Evolutionary conservation across 768 basidiomycete genomes (phyloP), one percentile per base, ranked within the genome.

Genomic region (Tylopilus plumbeoviolaceoides): DNA sequence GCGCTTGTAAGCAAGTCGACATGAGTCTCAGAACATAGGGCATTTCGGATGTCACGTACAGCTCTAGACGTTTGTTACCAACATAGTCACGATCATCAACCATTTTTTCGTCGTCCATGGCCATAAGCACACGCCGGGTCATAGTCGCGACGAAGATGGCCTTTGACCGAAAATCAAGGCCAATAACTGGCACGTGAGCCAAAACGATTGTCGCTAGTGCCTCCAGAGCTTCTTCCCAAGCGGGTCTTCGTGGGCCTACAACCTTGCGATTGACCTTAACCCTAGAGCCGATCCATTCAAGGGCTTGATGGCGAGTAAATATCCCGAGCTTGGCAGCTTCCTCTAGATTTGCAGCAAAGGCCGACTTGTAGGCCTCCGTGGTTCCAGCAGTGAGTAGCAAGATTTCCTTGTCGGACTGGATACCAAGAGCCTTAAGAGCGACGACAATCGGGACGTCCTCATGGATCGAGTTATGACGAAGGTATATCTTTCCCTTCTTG

Each of bases 31-130:
- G 23, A 49, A 50, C 21, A 47, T 47, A 49, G 17, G 35, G 50
- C 15, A 50, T 39, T 52, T 43, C 49, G 51, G 43, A 40, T 33
- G 47, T 41, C 6, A 78, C 89, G 65, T 69, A 97, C 95, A 99
- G 81, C 72, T 99, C 97, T 41, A 99, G 74, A 44, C 97, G 90
- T 71, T 99, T 99, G 72, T 99, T 99, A 44, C 97, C 97, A 53
- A 99, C 97, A 67, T 99, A 99, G 71, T 99, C 97, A 44, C 97
- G 81, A 71, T 99, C 97, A 61, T 99, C 97, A 10, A 97, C 94
- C 83, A 94, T 93, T 63, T 87, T 94, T 69, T 92, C 91, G 68
- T 98, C 93, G 53, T 93, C 83, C 83, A 98, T 89, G 17, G 94
- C 94, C 88, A 95, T 92, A 47, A 99, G 75, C 12, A 99, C 97